Percentiles rank a stretch among this genome's conserved stretches.
phyloP scores from a whole-genome alignment of 768 basidiomycete species.

The Chlorophyllum brunneum region DNA sequence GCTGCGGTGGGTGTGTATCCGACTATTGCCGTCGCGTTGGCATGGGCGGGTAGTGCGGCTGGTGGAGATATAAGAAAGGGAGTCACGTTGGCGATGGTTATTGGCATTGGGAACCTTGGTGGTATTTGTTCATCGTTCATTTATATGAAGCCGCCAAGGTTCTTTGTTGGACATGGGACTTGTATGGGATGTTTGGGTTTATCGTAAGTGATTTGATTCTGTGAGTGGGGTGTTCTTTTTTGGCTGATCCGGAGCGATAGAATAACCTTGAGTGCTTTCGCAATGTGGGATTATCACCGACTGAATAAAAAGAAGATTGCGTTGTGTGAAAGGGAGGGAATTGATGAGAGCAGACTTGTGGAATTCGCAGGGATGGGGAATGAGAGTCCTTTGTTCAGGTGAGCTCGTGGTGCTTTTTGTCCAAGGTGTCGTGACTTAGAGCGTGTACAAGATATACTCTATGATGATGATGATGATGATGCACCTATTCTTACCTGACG shows the following conservation, averaged over 20 bases:
- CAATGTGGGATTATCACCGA: conserved; percentile 46
- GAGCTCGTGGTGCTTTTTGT: conserved; percentile 4
- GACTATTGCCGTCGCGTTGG: conserved; percentile 41
- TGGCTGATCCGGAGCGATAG: conserved; percentile 14
- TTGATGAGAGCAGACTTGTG: conserved; percentile 33
- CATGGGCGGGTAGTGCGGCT: conserved; percentile 53
- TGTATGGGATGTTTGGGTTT: conserved; percentile 26
- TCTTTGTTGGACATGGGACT: conserved; percentile 34
- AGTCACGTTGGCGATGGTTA: conserved; percentile 48
- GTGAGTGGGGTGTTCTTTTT: too few relatives aligned
- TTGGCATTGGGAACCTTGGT: conserved; percentile 53
- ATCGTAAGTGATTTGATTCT: conserved; percentile 24
- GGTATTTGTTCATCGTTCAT: conserved; percentile 39
- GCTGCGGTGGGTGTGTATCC: conserved; percentile 53
- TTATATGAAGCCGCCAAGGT: conserved; percentile 33
- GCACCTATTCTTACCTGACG: too few relatives aligned
- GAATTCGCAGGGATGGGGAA: conserved; percentile 49
- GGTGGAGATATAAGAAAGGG: conserved; percentile 47
- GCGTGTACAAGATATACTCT: conserved; percentile 8
- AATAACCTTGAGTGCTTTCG: conserved; percentile 33
- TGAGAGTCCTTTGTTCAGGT: conserved; percentile 55
- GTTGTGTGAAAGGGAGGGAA: conserved; percentile 37
- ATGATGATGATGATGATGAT: not conserved
- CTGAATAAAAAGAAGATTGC: conserved; percentile 48
- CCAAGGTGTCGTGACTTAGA: too few relatives aligned